Evolutionary conservation across 768 basidiomycete species (phyloP), one percentile per base, ranked within the genome.

Genomic region (Trametes cubensis): DNA sequence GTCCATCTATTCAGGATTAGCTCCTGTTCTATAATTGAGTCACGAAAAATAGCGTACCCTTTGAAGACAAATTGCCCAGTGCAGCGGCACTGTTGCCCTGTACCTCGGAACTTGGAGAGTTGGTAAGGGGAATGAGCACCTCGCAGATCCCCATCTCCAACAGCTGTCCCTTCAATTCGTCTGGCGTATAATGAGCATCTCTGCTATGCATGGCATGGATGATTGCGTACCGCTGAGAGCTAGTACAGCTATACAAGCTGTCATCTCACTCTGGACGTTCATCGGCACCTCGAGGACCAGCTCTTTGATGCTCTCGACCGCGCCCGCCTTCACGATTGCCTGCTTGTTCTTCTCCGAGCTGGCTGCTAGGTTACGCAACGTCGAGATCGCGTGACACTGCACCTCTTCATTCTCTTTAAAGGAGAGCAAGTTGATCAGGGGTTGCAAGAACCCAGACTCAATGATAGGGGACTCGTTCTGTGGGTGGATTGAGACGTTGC

Each of bases 361-460:
- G 4, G 97, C 97, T 1, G 97, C 97, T 17, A 99, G 83, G 72
- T 99, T 99, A 17, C 97, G 85, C 47, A 99, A 80, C 0, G 97
- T 99, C 14, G 94, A 96, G 66, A 99, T 99, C 20, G 97, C 97
- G 70, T 99, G 97, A 71, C 97, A 98, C 73, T 99, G 97, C 23
- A 99, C 95, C 76, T 99, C 97, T 78, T 99, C 97, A 71, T 98
- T 98, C 75, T 99, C 97, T 75, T 98, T 98, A 80, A 98, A 98
- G 1, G 95, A 93, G 21, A 99, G 80, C 34, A 99, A 83, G 72
- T 94, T 95, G 74, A 99, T 98, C 42, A 99, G 79, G 0, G 97
- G 97, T 70, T 94, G 90, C 64, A 98, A 78, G 81, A 99, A 99
- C 20, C 96, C 96, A 39, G 94, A 92, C 70, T 99, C 97, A 74